Conservation (phyloP, 805 yeast species). For the Candida orba region DNA sequence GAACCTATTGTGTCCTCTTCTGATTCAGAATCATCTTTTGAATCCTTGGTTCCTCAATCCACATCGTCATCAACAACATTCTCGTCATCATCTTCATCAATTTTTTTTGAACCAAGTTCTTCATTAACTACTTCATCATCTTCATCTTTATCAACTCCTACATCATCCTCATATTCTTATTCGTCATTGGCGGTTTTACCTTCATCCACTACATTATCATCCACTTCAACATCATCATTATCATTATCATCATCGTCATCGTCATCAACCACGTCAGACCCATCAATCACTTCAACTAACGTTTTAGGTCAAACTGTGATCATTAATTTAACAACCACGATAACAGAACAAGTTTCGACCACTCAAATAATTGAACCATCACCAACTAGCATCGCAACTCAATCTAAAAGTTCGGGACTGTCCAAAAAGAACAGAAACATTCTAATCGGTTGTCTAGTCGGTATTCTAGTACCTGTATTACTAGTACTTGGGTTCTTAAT, state of each 20-base stretch:
- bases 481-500: slow-evolving; percentile 8
- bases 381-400: background rate
- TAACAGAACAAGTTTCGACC: slow-evolving; percentile 17
- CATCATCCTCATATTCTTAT: background rate
- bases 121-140: background rate
- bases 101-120: no score
- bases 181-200: no score
- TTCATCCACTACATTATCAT: background rate
- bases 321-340: slow-evolving; percentile 16
- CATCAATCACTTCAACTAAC: slow-evolving; percentile 6
- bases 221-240: slow-evolving; percentile 1
- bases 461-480: slow-evolving; percentile 57
- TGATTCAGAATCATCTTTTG: background rate
- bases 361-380: slow-evolving; percentile 18
- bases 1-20: no score
- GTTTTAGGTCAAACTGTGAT: slow-evolving; percentile 12
- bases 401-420: slow-evolving; percentile 27
- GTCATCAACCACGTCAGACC: slow-evolving; percentile 1
- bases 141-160: background rate
- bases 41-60: background rate
- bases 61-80: background rate
- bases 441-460: slow-evolving; percentile 62
- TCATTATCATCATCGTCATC: no score
- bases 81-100: background rate
- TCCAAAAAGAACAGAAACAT: slow-evolving; percentile 41